Conservation (phyloP, 805 yeast species). For the Priceomyces carsonii region DNA sequence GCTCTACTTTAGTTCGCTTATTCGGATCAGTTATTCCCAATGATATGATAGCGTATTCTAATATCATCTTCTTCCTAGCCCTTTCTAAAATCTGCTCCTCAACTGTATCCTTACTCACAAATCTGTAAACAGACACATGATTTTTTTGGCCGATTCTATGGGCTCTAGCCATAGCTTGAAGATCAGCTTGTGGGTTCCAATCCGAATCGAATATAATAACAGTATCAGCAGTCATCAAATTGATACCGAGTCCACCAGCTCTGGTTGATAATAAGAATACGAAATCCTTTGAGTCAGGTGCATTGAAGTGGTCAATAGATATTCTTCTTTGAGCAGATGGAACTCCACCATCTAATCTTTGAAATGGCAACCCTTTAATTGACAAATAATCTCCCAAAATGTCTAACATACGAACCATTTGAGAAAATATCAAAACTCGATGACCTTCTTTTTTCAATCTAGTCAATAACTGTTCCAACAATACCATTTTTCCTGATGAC, state of each 20-base stretch:
- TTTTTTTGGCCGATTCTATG: conserved; percentile 99
- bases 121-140: conserved; percentile 95
- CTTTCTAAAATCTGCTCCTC: conserved; percentile 97
- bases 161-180: conserved; percentile 99
- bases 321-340: conserved; percentile 92
- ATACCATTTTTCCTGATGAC: conserved; percentile 98
- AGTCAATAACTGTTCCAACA: conserved; percentile 83
- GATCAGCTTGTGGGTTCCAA: conserved; percentile 99
- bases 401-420: conserved; percentile 96
- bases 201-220: conserved; percentile 97
- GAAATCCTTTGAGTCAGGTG: conserved; percentile 89
- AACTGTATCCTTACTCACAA: conserved; percentile 97
- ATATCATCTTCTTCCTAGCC: conserved; percentile 96
- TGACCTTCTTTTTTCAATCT: conserved; percentile 92
- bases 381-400: conserved; percentile 90
- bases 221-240: conserved; percentile 98
- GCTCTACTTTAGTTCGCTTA: conserved; percentile 59
- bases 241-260: conserved; percentile 99
- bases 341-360: conserved; percentile 94
- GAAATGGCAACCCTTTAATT: conserved; percentile 85
- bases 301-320: conserved; percentile 94
- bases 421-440: conserved; percentile 90
- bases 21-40: conserved; percentile 87
- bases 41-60: conserved; percentile 96
- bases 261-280: conserved; percentile 88